phyloP scores from a whole-genome alignment of 371 early-diverging fungal species.

The Mucor indicus region DNA sequence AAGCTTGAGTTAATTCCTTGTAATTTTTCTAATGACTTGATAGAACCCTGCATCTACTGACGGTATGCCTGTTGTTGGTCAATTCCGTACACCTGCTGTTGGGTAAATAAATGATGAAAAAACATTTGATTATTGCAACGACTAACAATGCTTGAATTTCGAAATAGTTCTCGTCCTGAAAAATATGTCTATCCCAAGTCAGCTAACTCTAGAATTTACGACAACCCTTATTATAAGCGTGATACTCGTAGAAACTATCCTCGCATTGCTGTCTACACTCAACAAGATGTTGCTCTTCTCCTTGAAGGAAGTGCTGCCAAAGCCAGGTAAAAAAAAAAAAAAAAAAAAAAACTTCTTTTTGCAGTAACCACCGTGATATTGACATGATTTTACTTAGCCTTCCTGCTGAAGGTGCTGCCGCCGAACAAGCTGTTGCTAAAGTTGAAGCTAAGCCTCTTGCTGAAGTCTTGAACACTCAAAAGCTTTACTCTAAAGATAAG shows the following conservation, averaged over 20 bases:
- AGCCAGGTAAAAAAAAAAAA: constrained; percentile 30
- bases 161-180: constrained; percentile 50
- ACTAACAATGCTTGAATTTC: not conserved
- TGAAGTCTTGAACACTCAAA: constrained; percentile 36
- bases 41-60: constrained; percentile 62
- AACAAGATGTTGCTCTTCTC: constrained; percentile 70
- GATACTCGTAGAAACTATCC: constrained; percentile 92
- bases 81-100: constrained; percentile 58
- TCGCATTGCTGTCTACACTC: constrained; percentile 79
- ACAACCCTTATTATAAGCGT: constrained; percentile 89
- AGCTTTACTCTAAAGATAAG: constrained; percentile 32
- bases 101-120: constrained; percentile 49
- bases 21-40: not conserved
- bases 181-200: constrained; percentile 55
- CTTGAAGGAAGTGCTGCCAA: constrained; percentile 49
- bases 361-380: not conserved
- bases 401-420: constrained; percentile 22
- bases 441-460: constrained; percentile 37
- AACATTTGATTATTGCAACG: too few species aligned
- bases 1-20: not conserved
- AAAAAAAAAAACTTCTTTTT: not conserved
- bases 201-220: constrained; percentile 60
- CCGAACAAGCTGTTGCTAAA: constrained; percentile 11
- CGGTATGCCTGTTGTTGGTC: constrained; percentile 61
- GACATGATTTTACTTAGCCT: constrained; percentile 11